A percentile compares a stretch with the other conserved stretches of the same genome.
These are phyloP conservation scores for Ustilago hordei DNA, from an alignment of 1,284 basidiomycete genomes.

Conservation along the genomic window DNA sequence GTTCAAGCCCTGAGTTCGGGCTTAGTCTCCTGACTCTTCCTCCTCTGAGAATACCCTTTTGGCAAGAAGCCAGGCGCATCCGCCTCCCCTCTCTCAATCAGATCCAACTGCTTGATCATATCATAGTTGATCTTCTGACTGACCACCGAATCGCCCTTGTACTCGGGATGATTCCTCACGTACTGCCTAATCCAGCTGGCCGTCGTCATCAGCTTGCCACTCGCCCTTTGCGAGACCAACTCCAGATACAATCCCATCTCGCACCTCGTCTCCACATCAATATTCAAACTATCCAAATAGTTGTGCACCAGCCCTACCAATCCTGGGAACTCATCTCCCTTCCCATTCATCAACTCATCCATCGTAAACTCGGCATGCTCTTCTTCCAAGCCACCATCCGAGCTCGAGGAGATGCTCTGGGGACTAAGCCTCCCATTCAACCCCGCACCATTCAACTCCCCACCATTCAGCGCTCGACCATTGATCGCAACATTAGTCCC, in stretches of 20 bases:
- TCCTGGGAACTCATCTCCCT: conserved; percentile 82
- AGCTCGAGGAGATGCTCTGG: conserved; percentile 30
- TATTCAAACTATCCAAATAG: conserved; percentile 89
- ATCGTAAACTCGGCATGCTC: conserved; percentile 93
- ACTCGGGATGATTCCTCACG: conserved; percentile 86
- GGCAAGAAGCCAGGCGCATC: conserved; percentile 68
- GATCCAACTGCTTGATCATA: conserved; percentile 87
- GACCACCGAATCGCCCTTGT: conserved; percentile 91
- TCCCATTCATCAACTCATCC: conserved; percentile 93
- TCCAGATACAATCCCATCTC: conserved; percentile 75
- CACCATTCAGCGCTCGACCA: conserved; percentile 3
- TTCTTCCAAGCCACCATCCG: conserved; percentile 72
- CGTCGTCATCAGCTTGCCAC: conserved; percentile 90
- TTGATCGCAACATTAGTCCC: background rate
- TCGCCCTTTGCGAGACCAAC: conserved; percentile 75
- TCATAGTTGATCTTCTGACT: conserved; percentile 94
- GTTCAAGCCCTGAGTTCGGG: conserved; percentile 34
- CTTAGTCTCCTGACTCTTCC: conserved; percentile 45
- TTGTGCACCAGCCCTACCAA: conserved; percentile 84
- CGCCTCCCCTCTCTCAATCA: conserved; percentile 74
- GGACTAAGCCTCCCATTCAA: conserved; percentile 25
- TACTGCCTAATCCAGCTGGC: conserved; percentile 95
- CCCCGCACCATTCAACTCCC: background rate
- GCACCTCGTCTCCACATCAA: conserved; percentile 76
- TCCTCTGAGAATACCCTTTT: conserved; percentile 50